Evolutionary conservation across 805 yeast genomes (phyloP).

Genomic region (Starmerella asiatica): DNA sequence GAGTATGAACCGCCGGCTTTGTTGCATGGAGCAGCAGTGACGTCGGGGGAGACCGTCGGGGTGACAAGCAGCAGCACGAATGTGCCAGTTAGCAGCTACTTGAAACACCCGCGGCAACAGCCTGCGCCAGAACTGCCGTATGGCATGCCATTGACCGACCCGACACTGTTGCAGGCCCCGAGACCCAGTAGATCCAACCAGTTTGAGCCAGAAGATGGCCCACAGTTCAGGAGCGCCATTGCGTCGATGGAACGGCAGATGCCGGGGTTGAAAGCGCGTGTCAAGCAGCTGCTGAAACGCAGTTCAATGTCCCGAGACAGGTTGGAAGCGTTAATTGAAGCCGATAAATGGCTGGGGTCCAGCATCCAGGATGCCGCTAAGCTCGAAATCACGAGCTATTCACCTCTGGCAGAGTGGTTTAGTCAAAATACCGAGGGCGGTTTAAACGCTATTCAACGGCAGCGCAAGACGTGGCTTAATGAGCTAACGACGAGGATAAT

Average conservation of each 20-base stretch:
- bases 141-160: conserved; percentile 11
- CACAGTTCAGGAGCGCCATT: conserved; percentile 32
- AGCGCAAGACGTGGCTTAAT: conserved; percentile 18
- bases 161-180: conserved; percentile 10
- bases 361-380: conserved; percentile 26
- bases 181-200: conserved; percentile 23
- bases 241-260: conserved; percentile 29
- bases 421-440: conserved; percentile 16
- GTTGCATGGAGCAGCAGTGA: neutral
- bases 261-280: conserved; percentile 24
- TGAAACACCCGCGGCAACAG: neutral
- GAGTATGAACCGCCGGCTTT: neutral
- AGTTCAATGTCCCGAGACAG: conserved; percentile 25
- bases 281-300: conserved; percentile 30
- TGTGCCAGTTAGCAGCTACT: neutral
- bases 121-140: conserved; percentile 3
- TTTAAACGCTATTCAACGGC: conserved; percentile 21
- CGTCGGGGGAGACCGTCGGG: neutral
- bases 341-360: conserved; percentile 25
- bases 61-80: neutral
- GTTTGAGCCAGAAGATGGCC: conserved; percentile 34
- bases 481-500: conserved; percentile 27
- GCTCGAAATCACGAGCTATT: conserved; percentile 25
- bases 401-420: conserved; percentile 24
- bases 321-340: conserved; percentile 26